phyloP scores from a whole-genome alignment of 2,329 filamentous ascomycete genomes.

The Colletotrichum tropicicola region DNA sequence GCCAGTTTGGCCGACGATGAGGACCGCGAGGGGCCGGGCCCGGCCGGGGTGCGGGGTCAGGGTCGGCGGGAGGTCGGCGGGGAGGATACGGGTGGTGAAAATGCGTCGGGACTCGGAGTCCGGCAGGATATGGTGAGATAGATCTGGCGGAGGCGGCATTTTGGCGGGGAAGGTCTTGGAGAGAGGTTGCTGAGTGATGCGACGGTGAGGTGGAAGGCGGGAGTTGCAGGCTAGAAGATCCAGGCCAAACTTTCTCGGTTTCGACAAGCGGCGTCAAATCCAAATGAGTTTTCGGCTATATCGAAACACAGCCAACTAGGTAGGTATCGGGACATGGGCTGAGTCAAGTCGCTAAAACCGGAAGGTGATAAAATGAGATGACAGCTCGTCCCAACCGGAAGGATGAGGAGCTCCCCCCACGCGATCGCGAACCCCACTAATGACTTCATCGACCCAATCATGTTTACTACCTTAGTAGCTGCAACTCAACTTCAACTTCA shows the following conservation, averaged over 20 bases:
- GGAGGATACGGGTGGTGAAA: conserved; percentile 42
- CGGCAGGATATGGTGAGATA: conserved; percentile 43
- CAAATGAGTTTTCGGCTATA: neutral
- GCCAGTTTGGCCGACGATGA: conserved; percentile 58
- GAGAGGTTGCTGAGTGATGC: neutral
- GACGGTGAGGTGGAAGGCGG: neutral
- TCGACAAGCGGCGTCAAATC: too few relatives aligned
- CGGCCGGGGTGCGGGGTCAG: conserved; percentile 16
- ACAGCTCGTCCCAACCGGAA: neutral
- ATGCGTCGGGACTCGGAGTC: conserved; percentile 39
- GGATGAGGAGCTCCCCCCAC: neutral
- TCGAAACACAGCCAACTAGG: neutral
- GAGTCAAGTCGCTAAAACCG: neutral
- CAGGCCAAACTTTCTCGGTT: too few relatives aligned
- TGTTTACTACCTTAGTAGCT: neutral
- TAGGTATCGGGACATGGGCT: too few relatives aligned
- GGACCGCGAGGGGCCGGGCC: conserved; percentile 47
- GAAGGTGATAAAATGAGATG: neutral
- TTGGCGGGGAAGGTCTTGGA: neutral
- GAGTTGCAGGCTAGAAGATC: neutral
- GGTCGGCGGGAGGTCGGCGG: conserved; percentile 41
- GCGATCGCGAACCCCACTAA: neutral
- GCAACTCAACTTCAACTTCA: neutral
- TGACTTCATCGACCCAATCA: conserved; percentile 2
- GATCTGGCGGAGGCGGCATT: conserved; percentile 36